Evolutionary conservation across 768 basidiomycete genomes (phyloP).

Genomic region (Amanita rimosa): DNA sequence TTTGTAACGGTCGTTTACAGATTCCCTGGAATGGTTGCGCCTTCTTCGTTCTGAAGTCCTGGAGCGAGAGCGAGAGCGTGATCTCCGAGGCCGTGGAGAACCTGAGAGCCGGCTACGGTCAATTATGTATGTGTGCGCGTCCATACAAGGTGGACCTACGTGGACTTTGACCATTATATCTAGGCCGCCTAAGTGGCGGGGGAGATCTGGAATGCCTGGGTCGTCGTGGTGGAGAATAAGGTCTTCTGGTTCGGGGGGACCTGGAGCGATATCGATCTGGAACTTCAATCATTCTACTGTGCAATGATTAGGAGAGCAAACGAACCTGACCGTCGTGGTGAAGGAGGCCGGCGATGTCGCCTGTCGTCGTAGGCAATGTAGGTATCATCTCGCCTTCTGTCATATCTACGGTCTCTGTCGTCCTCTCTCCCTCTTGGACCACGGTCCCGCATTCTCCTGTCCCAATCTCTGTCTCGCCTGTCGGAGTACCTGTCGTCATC

Average conservation of each 20-base stretch:
- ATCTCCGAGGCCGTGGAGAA: conserved; percentile 1
- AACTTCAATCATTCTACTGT: neutral
- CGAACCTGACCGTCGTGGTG: conserved; percentile 4
- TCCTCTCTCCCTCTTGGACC: conserved; percentile 10
- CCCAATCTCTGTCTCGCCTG: conserved; percentile 13
- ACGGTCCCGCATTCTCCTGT: conserved; percentile 7
- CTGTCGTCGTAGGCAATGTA: conserved; percentile 2
- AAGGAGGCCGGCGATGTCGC: neutral
- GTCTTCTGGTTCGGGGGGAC: conserved; percentile 2
- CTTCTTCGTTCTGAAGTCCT: conserved; percentile 1
- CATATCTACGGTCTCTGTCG: conserved; percentile 11
- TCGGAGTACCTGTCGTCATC: conserved; percentile 14
- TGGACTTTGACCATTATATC: too few relatives aligned
- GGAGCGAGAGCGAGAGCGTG: neutral
- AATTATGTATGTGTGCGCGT: neutral
- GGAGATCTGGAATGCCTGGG: conserved; percentile 1
- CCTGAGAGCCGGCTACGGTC: neutral
- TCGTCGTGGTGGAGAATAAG: conserved; percentile 5
- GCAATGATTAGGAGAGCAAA: neutral
- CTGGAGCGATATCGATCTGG: conserved; percentile 6
- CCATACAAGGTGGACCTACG: neutral
- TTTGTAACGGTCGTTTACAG: neutral
- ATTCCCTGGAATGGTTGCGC: neutral
- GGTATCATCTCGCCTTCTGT: conserved; percentile 5
- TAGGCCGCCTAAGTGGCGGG: neutral